Evolutionary conservation across 257 asterid genomes (phyloP).

Genomic region (Parsonsia alboflavescens): DNA sequence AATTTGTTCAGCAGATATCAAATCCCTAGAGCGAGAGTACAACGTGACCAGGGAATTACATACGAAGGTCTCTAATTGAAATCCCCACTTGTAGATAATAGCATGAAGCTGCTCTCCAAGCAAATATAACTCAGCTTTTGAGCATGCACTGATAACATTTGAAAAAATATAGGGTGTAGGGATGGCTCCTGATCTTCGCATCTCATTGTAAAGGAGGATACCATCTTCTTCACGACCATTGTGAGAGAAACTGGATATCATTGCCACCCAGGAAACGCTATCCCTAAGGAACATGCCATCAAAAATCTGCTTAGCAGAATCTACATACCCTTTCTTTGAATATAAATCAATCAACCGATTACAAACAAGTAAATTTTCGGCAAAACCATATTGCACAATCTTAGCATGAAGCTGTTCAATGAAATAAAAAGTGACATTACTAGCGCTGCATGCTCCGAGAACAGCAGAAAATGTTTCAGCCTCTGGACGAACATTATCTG

Average conservation of each 20-base stretch:
- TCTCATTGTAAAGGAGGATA: conserved; percentile 54
- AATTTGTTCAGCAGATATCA: conserved; percentile 48
- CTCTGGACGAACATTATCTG: conserved; percentile 30
- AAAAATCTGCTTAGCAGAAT: conserved; percentile 53
- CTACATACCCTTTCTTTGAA: conserved; percentile 50
- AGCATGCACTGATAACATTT: conserved; percentile 65
- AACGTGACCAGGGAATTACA: conserved; percentile 74
- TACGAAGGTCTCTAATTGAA: conserved; percentile 58
- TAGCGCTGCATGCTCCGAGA: conserved; percentile 42
- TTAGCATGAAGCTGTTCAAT: conserved; percentile 62
- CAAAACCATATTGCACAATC: conserved; percentile 46
- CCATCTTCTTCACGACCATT: conserved; percentile 42
- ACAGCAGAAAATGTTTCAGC: conserved; percentile 39
- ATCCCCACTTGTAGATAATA: conserved; percentile 64
- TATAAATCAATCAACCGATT: conserved; percentile 69
- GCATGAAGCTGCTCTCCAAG: conserved; percentile 79
- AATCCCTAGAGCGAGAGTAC: conserved; percentile 55
- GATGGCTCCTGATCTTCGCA: conserved; percentile 60
- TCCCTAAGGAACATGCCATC: conserved; percentile 44
- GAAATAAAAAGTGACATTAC: conserved; percentile 26
- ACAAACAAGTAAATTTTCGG: conserved; percentile 36
- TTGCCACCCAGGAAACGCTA: conserved; percentile 86
- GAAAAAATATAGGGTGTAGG: conserved; percentile 91
- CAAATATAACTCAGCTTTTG: conserved; percentile 46
- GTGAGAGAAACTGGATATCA: conserved; percentile 69